These are phyloP conservation scores for Camelina neglecta DNA, from an alignment of 345 rosid species.

Conservation along the genomic window DNA sequence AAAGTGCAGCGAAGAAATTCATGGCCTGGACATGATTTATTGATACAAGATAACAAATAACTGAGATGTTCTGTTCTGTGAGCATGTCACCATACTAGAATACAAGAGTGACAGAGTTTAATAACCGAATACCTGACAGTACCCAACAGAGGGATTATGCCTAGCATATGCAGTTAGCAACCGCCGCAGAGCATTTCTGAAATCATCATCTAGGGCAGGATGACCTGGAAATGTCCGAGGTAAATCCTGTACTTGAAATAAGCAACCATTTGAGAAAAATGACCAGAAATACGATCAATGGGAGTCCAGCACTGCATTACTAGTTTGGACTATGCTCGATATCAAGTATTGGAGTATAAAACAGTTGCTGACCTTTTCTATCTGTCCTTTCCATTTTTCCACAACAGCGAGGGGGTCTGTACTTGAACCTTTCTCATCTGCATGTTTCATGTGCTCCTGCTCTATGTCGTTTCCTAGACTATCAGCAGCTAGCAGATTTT, in stretches of 20 bases:
- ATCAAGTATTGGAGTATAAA: not conserved
- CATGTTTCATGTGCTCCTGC: slow-evolving; percentile 42
- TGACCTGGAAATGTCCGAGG: slow-evolving; percentile 99
- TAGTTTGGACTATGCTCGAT: not conserved
- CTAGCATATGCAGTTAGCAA: slow-evolving; percentile 97
- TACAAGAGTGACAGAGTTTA: not conserved
- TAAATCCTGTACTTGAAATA: slow-evolving; percentile 73
- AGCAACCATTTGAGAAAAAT: slow-evolving; percentile 33
- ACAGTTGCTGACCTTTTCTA: slow-evolving; percentile 37
- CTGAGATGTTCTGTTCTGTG: slow-evolving; percentile 14
- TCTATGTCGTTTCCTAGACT: slow-evolving; percentile 53
- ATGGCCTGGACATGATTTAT: slow-evolving; percentile 67
- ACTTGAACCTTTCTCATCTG: slow-evolving; percentile 46
- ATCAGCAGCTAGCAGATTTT: slow-evolving; percentile 67
- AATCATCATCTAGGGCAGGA: slow-evolving; percentile 94
- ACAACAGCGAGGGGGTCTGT: slow-evolving; percentile 49
- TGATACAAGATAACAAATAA: slow-evolving; percentile 13
- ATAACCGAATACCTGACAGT: slow-evolving; percentile 79
- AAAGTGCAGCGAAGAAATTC: slow-evolving; percentile 97
- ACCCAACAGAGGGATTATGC: slow-evolving; percentile 97
- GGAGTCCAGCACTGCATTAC: slow-evolving; percentile 13
- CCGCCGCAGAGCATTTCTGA: slow-evolving; percentile 96
- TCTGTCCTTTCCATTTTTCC: slow-evolving; percentile 44
- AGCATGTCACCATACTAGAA: slow-evolving; percentile 22
- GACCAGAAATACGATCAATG: slow-evolving; percentile 13